phyloP scores from a whole-genome alignment of 1,139 yeast species.

The Suhomyces coccinellae region DNA sequence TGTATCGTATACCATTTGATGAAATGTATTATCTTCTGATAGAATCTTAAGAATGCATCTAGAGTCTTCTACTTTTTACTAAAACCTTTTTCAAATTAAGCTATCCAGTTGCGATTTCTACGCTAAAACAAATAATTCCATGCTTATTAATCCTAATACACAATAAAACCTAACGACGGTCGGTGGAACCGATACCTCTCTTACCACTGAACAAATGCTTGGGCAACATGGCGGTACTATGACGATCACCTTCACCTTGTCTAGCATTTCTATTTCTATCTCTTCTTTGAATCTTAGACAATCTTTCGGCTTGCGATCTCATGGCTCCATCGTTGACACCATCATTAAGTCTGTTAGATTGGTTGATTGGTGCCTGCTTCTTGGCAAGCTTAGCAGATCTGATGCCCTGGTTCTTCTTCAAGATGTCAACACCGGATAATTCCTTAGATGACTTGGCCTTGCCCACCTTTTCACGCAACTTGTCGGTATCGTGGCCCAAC shows the following conservation, averaged over 20 bases:
- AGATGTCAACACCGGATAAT: constrained; percentile 73
- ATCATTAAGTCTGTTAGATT: constrained; percentile 79
- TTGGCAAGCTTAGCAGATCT: constrained; percentile 44
- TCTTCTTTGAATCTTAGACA: constrained; percentile 87
- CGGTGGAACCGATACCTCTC: constrained; percentile 90
- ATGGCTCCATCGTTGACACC: constrained; percentile 84
- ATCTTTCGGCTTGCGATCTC: constrained; percentile 83
- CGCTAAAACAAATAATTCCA: neutral
- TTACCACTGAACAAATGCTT: constrained; percentile 96
- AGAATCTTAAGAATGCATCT: no score
- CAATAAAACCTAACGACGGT: constrained; percentile 51
- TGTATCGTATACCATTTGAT: no score
- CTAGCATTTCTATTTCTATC: constrained; percentile 91
- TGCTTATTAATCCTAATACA: constrained; percentile 5
- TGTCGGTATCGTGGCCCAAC: constrained; percentile 82
- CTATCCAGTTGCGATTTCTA: no score
- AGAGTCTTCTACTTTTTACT: no score
- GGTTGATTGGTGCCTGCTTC: constrained; percentile 53
- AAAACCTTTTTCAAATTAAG: no score
- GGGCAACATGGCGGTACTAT: constrained; percentile 78
- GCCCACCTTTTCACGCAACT: constrained; percentile 53
- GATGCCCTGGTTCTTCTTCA: constrained; percentile 55
- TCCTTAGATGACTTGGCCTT: constrained; percentile 40
- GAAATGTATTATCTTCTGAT: no score
- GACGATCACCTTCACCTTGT: constrained; percentile 96